Base-by-base conservation (phyloP, 2,329 filamentous ascomycete genomes). In the Samsoniella hepiali region DNA sequence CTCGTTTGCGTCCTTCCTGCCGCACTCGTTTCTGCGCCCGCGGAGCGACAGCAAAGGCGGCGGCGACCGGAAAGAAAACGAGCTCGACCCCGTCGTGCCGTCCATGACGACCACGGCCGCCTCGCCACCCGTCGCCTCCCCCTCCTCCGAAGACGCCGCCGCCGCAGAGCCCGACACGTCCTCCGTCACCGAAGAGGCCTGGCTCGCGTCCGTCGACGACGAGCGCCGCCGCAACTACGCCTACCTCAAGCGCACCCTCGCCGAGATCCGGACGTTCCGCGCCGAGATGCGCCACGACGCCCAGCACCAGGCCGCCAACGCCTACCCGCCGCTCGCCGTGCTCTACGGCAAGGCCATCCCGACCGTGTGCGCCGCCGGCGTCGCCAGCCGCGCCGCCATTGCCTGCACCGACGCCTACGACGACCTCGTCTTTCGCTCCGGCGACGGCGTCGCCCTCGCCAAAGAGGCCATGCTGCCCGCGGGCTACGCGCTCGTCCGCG, bases 301-400 rank as follows among this genome's bases (percentile, higher is more conserved):
- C 0, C 68, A 74, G 1, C 87, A 89, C 69, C 83, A 87, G 17
- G 75, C 77, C 0, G 72, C 80, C n/a, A 96, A 97, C 72, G 72
- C 75, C 0, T 97, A 97, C 71, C 93, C 93, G 2, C 93, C 94
- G 0, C 80, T 91, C 13, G 88, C 91, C 0, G 84, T 96, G 54
- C 85, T 98, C 9, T 97, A 96, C 76, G 90, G 91, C 63, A 97
- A 96, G 74, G 87, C 87, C 31, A 91, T 89, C 1, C 93, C 93
- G 0, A 97, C 93, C 0, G 91, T 96, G 1, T 92, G 88, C 72
- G 92, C 89, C 0, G 91, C 91, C 0, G 87, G 88, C 51, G 91
- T 98, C 0, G 78, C 84, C 15, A 86, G 86, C 2, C 81, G 84
- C 3, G 92, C 94, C 61, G 87, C 84, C 0, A 97, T 97, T 68